phyloP scores from a whole-genome alignment of 176 grass and related monocot genomes.

The Poa annua region DNA sequence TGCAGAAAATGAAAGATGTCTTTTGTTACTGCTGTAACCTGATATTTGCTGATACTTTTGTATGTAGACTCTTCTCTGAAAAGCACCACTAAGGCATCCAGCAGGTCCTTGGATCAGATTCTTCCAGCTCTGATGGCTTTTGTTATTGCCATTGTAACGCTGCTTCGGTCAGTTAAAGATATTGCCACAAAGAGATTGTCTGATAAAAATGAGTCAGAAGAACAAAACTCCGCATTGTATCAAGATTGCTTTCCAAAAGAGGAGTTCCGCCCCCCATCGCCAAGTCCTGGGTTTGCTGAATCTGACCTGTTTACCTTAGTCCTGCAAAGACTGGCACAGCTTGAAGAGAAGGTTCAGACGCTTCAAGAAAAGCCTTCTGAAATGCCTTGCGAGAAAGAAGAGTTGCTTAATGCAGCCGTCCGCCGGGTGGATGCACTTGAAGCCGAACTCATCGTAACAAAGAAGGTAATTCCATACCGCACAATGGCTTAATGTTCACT shows the following conservation, averaged over 20 bases:
- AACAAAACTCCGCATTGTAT: constrained; percentile 32
- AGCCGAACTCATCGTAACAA: constrained; percentile 97
- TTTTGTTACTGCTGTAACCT: background rate
- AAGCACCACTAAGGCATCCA: constrained; percentile 22
- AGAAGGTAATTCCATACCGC: constrained; percentile 66
- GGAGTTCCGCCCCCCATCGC: constrained; percentile 75
- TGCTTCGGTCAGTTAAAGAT: constrained; percentile 57
- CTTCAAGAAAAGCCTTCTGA: constrained; percentile 88
- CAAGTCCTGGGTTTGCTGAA: constrained; percentile 68
- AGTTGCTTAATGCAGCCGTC: constrained; percentile 93
- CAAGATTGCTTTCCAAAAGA: constrained; percentile 50
- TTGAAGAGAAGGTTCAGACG: constrained; percentile 84
- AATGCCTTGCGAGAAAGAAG: constrained; percentile 98
- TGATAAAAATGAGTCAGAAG: constrained; percentile 43
- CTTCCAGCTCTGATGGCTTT: constrained; percentile 50
- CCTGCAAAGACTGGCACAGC: constrained; percentile 74
- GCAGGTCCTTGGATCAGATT: constrained; percentile 40
- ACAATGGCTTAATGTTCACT: background rate
- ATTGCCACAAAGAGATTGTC: constrained; percentile 52
- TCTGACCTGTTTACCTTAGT: constrained; percentile 61
- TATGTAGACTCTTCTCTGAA: constrained; percentile 42
- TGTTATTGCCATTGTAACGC: constrained; percentile 50
- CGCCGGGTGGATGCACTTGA: constrained; percentile 92
- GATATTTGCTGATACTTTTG: constrained; percentile 36
- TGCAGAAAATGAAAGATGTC: background rate